Evolutionary conservation across 192 early-diverging fungal genomes (phyloP).

Genomic region (Linnemannia elongata): DNA sequence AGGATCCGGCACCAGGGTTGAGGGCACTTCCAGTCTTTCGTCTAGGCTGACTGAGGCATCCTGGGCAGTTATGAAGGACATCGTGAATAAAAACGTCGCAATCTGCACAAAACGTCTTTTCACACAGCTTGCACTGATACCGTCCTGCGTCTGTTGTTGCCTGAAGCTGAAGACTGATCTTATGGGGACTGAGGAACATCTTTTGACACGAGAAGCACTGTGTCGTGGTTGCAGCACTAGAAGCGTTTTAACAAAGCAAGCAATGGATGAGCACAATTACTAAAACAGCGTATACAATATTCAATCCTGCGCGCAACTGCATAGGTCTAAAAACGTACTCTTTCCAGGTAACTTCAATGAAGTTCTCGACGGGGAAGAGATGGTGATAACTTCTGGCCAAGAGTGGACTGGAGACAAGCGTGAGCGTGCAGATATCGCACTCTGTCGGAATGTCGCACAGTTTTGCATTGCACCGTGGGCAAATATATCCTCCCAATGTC

Average conservation of each 20-base stretch:
- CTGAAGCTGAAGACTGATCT: slow-evolving; percentile 31
- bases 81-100: slow-evolving; percentile 96
- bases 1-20: background rate
- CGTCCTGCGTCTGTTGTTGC: slow-evolving; percentile 60
- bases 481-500: slow-evolving; percentile 81
- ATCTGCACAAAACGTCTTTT: slow-evolving; percentile 86
- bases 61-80: slow-evolving; percentile 91
- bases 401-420: slow-evolving; percentile 90
- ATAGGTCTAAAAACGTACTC: slow-evolving; percentile 45
- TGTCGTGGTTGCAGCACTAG: slow-evolving; percentile 48
- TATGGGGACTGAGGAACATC: slow-evolving; percentile 51
- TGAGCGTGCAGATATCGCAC: slow-evolving; percentile 91
- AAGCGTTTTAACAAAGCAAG: background rate
- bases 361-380: slow-evolving; percentile 93
- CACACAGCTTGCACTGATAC: slow-evolving; percentile 84
- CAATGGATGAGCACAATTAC: background rate
- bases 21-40: slow-evolving; percentile 5
- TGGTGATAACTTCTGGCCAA: slow-evolving; percentile 95
- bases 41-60: slow-evolving; percentile 66
- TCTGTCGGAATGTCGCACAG: slow-evolving; percentile 93
- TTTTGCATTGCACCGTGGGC: slow-evolving; percentile 85
- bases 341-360: slow-evolving; percentile 71
- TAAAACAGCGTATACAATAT: background rate
- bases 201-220: slow-evolving; percentile 66
- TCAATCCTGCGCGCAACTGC: background rate